Evolutionary conservation across 1,139 yeast species (phyloP).

Genomic region (Candida sanyaensis): DNA sequence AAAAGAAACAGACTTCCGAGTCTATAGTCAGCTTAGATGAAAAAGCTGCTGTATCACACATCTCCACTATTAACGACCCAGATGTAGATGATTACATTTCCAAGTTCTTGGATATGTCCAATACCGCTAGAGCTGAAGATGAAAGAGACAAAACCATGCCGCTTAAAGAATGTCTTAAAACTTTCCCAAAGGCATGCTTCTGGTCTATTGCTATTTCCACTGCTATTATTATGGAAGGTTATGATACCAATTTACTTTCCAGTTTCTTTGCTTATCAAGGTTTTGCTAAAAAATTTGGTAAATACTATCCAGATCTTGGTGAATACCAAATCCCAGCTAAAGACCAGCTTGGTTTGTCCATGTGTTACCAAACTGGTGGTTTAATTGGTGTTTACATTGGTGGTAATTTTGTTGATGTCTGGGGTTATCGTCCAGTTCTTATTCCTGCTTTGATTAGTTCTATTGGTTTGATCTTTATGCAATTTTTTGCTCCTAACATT

Average conservation of each 20-base stretch:
- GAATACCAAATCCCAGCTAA: slow-evolving; percentile 42
- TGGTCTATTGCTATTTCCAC: slow-evolving; percentile 43
- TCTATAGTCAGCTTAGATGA: slow-evolving; percentile 3
- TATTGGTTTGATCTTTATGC: slow-evolving; percentile 47
- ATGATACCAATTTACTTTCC: slow-evolving; percentile 37
- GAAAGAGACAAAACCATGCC: slow-evolving; percentile 44
- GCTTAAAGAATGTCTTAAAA: slow-evolving; percentile 41
- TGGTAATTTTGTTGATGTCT: slow-evolving; percentile 45
- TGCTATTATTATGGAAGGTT: slow-evolving; percentile 48
- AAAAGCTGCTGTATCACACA: slow-evolving; percentile 2
- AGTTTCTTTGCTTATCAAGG: slow-evolving; percentile 42
- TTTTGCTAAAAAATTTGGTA: slow-evolving; percentile 37
- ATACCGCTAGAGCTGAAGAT: slow-evolving; percentile 41
- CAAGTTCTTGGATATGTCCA: slow-evolving; percentile 46
- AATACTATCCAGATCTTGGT: slow-evolving; percentile 23
- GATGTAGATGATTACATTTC: slow-evolving; percentile 36
- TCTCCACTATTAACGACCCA: slow-evolving; percentile 18
- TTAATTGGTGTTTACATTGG: slow-evolving; percentile 47
- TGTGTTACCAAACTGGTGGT: slow-evolving; percentile 48
- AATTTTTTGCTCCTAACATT: slow-evolving; percentile 47
- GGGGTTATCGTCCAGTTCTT: slow-evolving; percentile 49
- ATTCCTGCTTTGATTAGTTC: slow-evolving; percentile 35
- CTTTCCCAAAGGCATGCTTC: slow-evolving; percentile 43
- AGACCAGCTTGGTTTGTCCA: slow-evolving; percentile 50
- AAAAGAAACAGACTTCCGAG: slow-evolving; percentile 3